phyloP scores from a whole-genome alignment of 371 early-diverging fungal species.

The Conidiobolus incongruus region DNA sequence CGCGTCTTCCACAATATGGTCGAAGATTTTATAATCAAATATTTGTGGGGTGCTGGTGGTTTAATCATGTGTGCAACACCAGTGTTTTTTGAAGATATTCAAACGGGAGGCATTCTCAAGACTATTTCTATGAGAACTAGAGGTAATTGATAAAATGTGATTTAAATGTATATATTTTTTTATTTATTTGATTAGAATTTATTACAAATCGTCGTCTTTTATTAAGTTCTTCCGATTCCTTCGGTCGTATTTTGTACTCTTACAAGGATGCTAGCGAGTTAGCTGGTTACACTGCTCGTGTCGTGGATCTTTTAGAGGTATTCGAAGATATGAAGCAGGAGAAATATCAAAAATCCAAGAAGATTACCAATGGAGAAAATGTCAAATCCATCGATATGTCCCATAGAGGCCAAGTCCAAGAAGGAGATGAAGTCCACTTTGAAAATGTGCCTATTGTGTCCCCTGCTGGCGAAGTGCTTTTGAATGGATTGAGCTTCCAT shows the following conservation, averaged over 20 bases:
- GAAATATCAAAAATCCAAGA: constrained; percentile 33
- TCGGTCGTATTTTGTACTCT: constrained; percentile 75
- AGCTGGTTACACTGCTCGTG: constrained; percentile 79
- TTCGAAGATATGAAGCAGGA: constrained; percentile 61
- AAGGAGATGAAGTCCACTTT: constrained; percentile 65
- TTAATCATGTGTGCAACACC: constrained; percentile 73
- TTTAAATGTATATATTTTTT: no score
- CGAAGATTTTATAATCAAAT: constrained; percentile 78
- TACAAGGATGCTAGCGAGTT: constrained; percentile 76
- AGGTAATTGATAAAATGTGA: no score
- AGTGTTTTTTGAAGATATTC: constrained; percentile 68
- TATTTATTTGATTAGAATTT: no score
- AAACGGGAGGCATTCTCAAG: no score
- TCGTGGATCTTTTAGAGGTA: constrained; percentile 46
- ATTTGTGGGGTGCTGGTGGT: constrained; percentile 89
- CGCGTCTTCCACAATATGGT: constrained; percentile 70
- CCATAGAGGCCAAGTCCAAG: constrained; percentile 37
- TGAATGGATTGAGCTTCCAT: constrained; percentile 63
- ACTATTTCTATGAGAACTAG: no score
- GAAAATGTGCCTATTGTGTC: constrained; percentile 80
- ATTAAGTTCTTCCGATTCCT: constrained; percentile 65
- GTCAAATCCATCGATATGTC: constrained; percentile 12
- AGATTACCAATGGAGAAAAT: constrained; percentile 26
- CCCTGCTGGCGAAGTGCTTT: constrained; percentile 88
- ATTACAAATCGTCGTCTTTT: constrained; percentile 74